phyloP scores from a whole-genome alignment of 768 basidiomycete genomes.

The Asterophora lycoperdoides region DNA sequence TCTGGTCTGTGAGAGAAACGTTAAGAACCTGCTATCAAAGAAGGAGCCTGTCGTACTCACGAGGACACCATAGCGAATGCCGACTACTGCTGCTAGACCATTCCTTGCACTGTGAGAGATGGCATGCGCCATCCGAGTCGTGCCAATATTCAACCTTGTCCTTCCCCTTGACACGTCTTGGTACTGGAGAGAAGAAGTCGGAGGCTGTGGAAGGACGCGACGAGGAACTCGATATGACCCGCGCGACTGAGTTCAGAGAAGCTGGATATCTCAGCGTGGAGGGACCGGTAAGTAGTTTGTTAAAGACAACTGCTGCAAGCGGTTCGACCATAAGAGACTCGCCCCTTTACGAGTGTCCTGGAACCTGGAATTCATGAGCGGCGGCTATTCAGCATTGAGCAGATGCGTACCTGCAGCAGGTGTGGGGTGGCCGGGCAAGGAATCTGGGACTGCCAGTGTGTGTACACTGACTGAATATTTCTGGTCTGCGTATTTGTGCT shows the following conservation, averaged over 20 bases:
- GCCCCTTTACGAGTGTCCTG: slow-evolving; percentile 20
- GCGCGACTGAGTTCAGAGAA: slow-evolving; percentile 15
- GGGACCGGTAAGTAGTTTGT: slow-evolving; percentile 39
- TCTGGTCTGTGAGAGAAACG: slow-evolving; percentile 22
- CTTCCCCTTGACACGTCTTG: slow-evolving; percentile 52
- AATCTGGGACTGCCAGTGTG: background rate
- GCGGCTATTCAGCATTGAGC: background rate
- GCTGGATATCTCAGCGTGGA: slow-evolving; percentile 23
- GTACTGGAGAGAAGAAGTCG: slow-evolving; percentile 55
- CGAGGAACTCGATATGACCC: slow-evolving; percentile 18
- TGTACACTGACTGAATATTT: background rate
- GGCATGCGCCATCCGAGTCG: slow-evolving; percentile 22
- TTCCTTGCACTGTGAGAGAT: slow-evolving; percentile 36
- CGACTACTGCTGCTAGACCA: slow-evolving; percentile 42
- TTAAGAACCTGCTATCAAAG: background rate
- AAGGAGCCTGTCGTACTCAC: slow-evolving; percentile 18
- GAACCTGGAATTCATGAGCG: slow-evolving; percentile 1
- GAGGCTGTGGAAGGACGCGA: slow-evolving; percentile 30
- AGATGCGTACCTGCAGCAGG: slow-evolving; percentile 16
- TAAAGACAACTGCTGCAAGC: slow-evolving; percentile 50
- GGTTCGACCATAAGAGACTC: slow-evolving; percentile 55
- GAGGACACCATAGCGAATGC: slow-evolving; percentile 46
- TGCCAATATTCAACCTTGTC: slow-evolving; percentile 32
- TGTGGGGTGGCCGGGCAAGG: background rate
- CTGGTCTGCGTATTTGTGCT: slow-evolving; percentile 9